Percentiles rank a stretch among this genome's conserved stretches.
phyloP scores from a whole-genome alignment of 169 alveolate genomes.

The Ichthyophthirius multifiliis region DNA sequence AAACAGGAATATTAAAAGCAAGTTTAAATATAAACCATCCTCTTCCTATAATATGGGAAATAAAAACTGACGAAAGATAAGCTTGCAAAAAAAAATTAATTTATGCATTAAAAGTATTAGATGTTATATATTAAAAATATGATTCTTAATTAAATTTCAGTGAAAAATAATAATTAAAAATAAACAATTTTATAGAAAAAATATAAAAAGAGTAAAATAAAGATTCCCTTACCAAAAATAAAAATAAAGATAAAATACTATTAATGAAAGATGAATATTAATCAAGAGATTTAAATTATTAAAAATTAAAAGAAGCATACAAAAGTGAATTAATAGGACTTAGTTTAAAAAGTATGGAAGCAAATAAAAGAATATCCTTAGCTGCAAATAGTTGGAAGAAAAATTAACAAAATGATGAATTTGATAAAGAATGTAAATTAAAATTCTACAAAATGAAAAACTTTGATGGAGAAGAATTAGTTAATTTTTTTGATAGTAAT shows the following conservation, averaged over 20 bases:
- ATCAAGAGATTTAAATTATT: neutral
- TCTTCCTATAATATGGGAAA: neutral
- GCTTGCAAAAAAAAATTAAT: neutral
- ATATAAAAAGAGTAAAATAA: neutral
- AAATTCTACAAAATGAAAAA: neutral
- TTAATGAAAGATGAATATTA: neutral
- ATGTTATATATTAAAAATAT: neutral
- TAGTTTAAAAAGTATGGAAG: constrained; percentile 1
- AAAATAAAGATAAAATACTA: neutral
- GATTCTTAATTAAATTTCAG: neutral
- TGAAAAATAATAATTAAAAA: neutral
- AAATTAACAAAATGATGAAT: too few species aligned
- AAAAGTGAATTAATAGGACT: neutral
- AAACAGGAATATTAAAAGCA: neutral
- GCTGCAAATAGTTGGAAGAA: neutral
- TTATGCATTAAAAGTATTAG: neutral
- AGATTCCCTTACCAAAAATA: too few species aligned
- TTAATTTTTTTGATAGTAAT: neutral
- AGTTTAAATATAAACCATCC: neutral
- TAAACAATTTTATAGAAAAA: neutral
- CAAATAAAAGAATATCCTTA: neutral
- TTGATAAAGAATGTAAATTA: neutral
- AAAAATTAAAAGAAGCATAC: neutral
- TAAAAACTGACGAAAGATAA: neutral
- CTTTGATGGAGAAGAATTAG: neutral